These are phyloP conservation scores for Casuarina equisetifolia DNA, from an alignment of 306 rosid genomes.

Conservation along the genomic window DNA sequence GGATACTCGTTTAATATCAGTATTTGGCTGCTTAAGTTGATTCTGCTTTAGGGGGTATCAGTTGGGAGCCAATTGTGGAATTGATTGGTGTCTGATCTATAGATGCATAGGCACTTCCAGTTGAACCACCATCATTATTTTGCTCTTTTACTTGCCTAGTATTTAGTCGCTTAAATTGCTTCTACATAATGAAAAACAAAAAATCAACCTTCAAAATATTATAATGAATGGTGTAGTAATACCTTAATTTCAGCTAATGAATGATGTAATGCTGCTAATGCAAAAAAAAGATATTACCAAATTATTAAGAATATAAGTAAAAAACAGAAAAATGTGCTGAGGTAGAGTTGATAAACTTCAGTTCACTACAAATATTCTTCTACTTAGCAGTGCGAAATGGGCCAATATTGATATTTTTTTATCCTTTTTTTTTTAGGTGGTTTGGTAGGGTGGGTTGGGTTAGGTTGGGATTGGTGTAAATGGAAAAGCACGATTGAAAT, in stretches of 20 bases:
- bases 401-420: no score
- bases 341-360: not conserved
- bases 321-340: not conserved
- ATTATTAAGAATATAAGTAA: not conserved
- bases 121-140: conserved; percentile 41
- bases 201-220: conserved; percentile 12
- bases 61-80: conserved; percentile 16
- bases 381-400: no score
- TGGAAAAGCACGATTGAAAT: not conserved
- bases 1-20: conserved; percentile 42
- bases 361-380: no score
- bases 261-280: not conserved
- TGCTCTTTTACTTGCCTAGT: conserved; percentile 28
- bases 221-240: conserved; percentile 8
- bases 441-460: no score
- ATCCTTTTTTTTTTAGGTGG: no score
- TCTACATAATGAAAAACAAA: conserved; percentile 50
- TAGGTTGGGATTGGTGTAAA: no score
- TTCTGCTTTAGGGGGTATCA: conserved; percentile 27
- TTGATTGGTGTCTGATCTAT: conserved; percentile 8
- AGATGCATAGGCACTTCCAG: conserved; percentile 16
- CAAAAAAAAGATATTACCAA: conserved; percentile 7
- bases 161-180: conserved; percentile 65
- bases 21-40: conserved; percentile 35
- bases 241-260: not conserved